Conservation (phyloP, 2,329 filamentous ascomycete species). For the Leptographium galeiforme region DNA sequence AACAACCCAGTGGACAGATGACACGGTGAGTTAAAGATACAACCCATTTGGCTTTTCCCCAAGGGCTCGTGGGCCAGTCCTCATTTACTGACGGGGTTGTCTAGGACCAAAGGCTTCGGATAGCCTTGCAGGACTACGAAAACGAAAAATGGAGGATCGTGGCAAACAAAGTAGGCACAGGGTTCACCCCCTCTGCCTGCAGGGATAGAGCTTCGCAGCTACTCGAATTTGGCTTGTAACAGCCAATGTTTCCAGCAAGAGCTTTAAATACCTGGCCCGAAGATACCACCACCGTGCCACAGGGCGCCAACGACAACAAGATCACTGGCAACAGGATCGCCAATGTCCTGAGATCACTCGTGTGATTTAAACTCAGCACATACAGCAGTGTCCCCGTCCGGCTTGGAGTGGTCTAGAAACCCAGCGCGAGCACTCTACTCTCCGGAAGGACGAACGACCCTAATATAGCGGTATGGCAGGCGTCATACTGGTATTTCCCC, state of each 20-base stretch:
- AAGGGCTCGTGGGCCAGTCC: too few species aligned
- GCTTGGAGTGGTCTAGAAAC: too few species aligned
- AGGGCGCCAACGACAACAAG: conserved; percentile 16
- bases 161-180: conserved; percentile 78
- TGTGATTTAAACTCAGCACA: neutral
- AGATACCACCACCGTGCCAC: conserved; percentile 28
- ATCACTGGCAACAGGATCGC: neutral
- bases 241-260: conserved; percentile 39
- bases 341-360: neutral
- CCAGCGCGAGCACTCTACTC: too few species aligned
- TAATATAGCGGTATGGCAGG: too few species aligned
- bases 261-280: conserved; percentile 29
- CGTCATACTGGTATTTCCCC: too few species aligned
- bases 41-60: neutral
- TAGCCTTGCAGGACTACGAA: conserved; percentile 71
- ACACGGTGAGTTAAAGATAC: conserved; percentile 56
- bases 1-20: conserved; percentile 84
- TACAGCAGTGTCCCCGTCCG: neutral
- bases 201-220: conserved; percentile 65
- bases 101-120: conserved; percentile 64
- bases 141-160: conserved; percentile 90
- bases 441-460: too few species aligned
- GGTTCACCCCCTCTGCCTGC: conserved; percentile 78
- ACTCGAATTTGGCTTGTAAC: conserved; percentile 36
- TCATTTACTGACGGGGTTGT: conserved; percentile 2